Evolutionary conservation across 306 rosid species (phyloP), one percentile per base, ranked within the genome.

Genomic region (Canavalia ensiformis): DNA sequence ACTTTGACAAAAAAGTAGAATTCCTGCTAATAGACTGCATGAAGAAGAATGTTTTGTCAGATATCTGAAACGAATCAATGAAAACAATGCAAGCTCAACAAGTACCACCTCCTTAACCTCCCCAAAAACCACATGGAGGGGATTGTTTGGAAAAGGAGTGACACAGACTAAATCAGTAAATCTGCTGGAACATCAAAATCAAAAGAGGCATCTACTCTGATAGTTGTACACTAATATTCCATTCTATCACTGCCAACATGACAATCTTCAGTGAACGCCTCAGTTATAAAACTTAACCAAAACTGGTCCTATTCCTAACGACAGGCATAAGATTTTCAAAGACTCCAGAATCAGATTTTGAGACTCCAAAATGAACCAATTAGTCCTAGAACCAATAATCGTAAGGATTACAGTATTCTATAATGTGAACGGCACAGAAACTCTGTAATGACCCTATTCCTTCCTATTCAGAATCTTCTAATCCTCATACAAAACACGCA

Each of bases 1-100:
- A 56, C 74, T 79, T 39, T 4, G 52, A 78, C 51, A 39, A 60
- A 9, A 74, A 78, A 72, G 47, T 45, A 37, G 60, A 78, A 68
- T 3, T 34, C 13, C 81, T 44, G 72, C 45, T 49, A 44, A 52
- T 47, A 5, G n/a, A 56, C 80, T 82, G 85, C 83, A 78, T 28
- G 5, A 41, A 63, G 11, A 71, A 65, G 8, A 42, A 80, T 56
- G 18, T 1, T 18, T 5, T 0, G 58, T 84, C 68, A 72, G 50
- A 60, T 39, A 76, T 45, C 39, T 41, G 28, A 45, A 75, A 28
- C 11, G 30, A 5, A 68, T 59, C 45, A 83, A 59, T 25, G 7
- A 35, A 58, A 72, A 65, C 65, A 64, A 9, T 1, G 9, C 39
- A 9, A 2, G 9, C 47, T 58, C 52, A 59, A 75, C 13, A 7